phyloP scores from a whole-genome alignment of 805 yeast species.

The Ogataea philodendri region DNA sequence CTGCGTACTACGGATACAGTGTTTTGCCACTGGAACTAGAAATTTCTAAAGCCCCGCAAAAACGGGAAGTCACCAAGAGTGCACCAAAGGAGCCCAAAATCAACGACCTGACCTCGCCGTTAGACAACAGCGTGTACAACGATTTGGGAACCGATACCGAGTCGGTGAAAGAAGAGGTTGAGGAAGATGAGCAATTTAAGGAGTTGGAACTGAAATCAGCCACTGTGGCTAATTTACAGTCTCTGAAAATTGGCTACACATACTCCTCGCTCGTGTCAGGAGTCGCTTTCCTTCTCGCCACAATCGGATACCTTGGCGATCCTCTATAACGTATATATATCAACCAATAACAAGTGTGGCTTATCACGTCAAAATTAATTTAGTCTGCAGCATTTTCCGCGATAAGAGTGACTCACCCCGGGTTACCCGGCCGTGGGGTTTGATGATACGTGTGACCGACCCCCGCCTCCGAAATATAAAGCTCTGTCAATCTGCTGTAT shows the following conservation, averaged over 20 bases:
- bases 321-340: conserved; percentile 15
- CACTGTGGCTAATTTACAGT: conserved; percentile 32
- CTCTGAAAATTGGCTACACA: conserved; percentile 38
- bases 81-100: conserved; percentile 19
- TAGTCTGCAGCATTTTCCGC: conserved; percentile 3
- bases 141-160: conserved; percentile 38
- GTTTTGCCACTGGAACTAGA: conserved; percentile 30
- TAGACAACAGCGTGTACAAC: conserved; percentile 46
- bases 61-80: too few species aligned
- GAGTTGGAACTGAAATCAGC: conserved; percentile 41
- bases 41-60: conserved; percentile 19
- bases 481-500: conserved; percentile 4
- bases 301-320: conserved; percentile 61
- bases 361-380: conserved; percentile 10
- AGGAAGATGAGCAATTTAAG: conserved; percentile 28
- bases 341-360: conserved; percentile 3
- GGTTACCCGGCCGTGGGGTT: conserved; percentile 9
- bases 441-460: conserved; percentile 10
- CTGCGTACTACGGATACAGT: conserved; percentile 29
- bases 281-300: conserved; percentile 46
- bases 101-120: conserved; percentile 37
- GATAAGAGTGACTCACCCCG: conserved; percentile 12
- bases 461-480: conserved; percentile 12
- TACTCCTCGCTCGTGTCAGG: conserved; percentile 44
- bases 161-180: conserved; percentile 31